These are phyloP conservation scores for Pseudozyma thailandica DNA, from an alignment of 1,284 basidiomycete species.

Conservation along the genomic window DNA sequence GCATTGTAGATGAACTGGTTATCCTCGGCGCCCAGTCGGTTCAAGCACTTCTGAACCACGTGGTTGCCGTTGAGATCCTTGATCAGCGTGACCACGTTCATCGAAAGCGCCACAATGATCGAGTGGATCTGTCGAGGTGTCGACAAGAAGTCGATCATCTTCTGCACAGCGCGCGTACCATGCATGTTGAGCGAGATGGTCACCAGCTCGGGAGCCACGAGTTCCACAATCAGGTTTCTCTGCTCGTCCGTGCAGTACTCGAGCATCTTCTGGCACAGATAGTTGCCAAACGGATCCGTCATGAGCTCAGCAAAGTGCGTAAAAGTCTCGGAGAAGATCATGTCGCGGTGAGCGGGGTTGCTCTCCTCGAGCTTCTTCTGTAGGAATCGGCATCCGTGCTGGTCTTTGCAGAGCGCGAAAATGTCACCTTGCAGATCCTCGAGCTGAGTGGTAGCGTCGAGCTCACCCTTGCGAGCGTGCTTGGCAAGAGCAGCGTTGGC, in stretches of 20 bases:
- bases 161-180: conserved; percentile 98
- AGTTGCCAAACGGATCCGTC: conserved; percentile 99
- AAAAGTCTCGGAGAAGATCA: conserved; percentile 99
- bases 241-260: conserved; percentile 99
- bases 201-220: conserved; percentile 94
- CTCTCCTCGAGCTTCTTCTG: conserved; percentile 99
- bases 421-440: conserved; percentile 95
- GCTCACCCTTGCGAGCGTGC: conserved; percentile 79
- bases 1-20: conserved; percentile 99
- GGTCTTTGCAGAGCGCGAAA: conserved; percentile 93
- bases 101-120: conserved; percentile 93
- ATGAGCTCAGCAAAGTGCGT: conserved; percentile 97
- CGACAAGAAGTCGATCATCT: conserved; percentile 97
- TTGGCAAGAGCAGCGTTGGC: conserved; percentile 32
- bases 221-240: conserved; percentile 95
- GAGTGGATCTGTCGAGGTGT: conserved; percentile 83
- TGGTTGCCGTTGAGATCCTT: conserved; percentile 99
- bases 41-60: conserved; percentile 99
- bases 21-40: conserved; percentile 96
- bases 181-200: conserved; percentile 99
- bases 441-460: conserved; percentile 83
- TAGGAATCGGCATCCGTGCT: conserved; percentile 97
- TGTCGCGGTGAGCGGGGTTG: conserved; percentile 79
- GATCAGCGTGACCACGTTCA: conserved; percentile 98
- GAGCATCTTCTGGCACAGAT: conserved; percentile 96